phyloP scores from a whole-genome alignment of 257 asterid species.

The Leptodermis oblonga region DNA sequence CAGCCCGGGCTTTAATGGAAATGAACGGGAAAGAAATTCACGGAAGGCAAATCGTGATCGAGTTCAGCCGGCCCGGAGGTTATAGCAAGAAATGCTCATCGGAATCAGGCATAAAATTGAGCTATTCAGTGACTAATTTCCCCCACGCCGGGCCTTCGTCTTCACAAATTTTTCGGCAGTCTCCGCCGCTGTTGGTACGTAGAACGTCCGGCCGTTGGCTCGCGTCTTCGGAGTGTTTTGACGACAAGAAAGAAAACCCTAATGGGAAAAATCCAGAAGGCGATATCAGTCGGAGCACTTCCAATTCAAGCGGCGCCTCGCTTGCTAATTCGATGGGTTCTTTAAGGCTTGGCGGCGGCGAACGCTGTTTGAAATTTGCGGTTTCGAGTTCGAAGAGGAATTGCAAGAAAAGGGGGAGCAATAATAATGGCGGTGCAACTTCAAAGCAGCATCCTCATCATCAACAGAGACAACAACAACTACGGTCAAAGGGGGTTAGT shows the following conservation, averaged over 20 bases:
- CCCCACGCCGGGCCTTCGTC: slow-evolving; percentile 19
- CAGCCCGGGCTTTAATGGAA: slow-evolving; percentile 58
- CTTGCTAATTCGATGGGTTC: slow-evolving; percentile 41
- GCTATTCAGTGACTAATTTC: not conserved
- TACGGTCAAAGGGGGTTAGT: slow-evolving; percentile 1
- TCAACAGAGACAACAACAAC: slow-evolving; percentile 3
- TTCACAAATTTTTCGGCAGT: not conserved
- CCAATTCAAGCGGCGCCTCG: slow-evolving; percentile 23
- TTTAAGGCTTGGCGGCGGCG: slow-evolving; percentile 17
- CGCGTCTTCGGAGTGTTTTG: not conserved
- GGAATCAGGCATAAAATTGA: not conserved
- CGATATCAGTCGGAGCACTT: slow-evolving; percentile 31
- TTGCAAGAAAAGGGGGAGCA: slow-evolving; percentile 20
- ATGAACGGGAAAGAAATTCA: slow-evolving; percentile 52
- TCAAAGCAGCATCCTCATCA: slow-evolving; percentile 12
- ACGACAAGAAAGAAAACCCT: slow-evolving; percentile 23
- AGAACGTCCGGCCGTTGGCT: not conserved
- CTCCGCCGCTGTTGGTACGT: not conserved
- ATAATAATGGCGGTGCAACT: slow-evolving; percentile 5
- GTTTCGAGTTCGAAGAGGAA: slow-evolving; percentile 21
- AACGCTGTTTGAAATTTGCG: slow-evolving; percentile 9
- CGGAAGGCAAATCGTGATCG: slow-evolving; percentile 44
- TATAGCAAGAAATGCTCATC: slow-evolving; percentile 23
- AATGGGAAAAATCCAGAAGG: slow-evolving; percentile 11
- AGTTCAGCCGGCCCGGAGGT: slow-evolving; percentile 88